Base-by-base conservation (phyloP, 345 rosid species). In the Raphanus sativus region DNA sequence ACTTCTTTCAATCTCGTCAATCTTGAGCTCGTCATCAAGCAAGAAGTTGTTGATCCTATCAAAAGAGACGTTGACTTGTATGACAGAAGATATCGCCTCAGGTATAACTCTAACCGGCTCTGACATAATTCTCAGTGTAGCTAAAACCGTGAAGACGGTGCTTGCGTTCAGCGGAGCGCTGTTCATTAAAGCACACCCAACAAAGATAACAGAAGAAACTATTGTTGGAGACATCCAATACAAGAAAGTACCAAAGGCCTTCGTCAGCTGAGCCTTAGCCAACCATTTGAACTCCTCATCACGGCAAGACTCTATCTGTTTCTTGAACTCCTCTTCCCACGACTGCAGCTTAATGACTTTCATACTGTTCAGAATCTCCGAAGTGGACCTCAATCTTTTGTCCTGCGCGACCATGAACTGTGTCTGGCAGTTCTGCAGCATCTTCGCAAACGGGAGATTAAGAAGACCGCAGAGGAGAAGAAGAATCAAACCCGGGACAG, bases 181-280 rank as follows among this genome's bases (percentile, higher is more conserved):
- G 29, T 79, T 61, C 21, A 85, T 29, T 3, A 90, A 32, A 50
- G 76, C 86, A 79, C 97, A 90, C 25, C 91, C 96, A 12, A 86
- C 17, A 71, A 92, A 92, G 21, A 88, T 74, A 42, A 83, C 86
- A 2, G 94, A 86, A 70, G 96, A 89, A 60, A 89, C 81, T 42
- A 89, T 67, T 6, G 92, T 87, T 13, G 94, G 96, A 71, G 94
- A 83, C 84, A 86, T 81, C 97, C 96, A 92, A 73, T 89, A 92
- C 52, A 90, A 2, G 54, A 82, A 74, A 9, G 86, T 80, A 26
- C 82, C 84, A 56, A 77, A 87, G 16, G 88, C 73, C 81, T 81
- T 87, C 52, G 76, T 86, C 50, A 84, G 5, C 78, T 89, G 94
- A 33, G 81, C 75, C 71, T 85, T 79, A 9, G 89, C 71, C 74